Percentiles rank a stretch among this genome's conserved stretches.
Conservation (phyloP, 2,329 filamentous ascomycete species). For the Aspergillus brasiliensis region DNA sequence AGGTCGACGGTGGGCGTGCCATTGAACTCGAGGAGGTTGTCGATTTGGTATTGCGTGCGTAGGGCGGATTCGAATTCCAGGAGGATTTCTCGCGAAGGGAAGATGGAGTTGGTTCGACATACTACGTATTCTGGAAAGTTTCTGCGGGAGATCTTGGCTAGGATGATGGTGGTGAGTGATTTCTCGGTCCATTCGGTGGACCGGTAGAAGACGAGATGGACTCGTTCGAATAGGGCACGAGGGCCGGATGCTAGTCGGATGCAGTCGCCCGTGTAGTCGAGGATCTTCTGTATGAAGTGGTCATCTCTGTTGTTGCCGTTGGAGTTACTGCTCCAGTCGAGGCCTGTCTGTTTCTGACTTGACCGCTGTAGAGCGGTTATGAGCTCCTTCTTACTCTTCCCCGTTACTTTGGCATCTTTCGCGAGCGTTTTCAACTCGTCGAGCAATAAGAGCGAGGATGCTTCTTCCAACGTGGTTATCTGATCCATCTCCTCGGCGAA, state of each 20-base stretch:
- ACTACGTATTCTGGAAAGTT: constrained; percentile 92
- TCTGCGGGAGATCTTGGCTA: constrained; percentile 82
- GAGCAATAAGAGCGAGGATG: constrained; percentile 75
- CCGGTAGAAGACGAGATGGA: constrained; percentile 93
- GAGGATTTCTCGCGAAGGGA: constrained; percentile 71
- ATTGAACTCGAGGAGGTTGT: constrained; percentile 78
- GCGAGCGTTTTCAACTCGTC: constrained; percentile 84
- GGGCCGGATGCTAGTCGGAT: constrained; percentile 74
- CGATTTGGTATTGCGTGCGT: constrained; percentile 76
- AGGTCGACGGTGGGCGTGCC: constrained; percentile 68
- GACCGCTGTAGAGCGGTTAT: constrained; percentile 71
- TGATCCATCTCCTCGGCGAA: constrained; percentile 81
- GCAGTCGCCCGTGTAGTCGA: constrained; percentile 76
- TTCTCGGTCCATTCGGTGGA: constrained; percentile 98
- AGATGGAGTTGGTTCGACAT: constrained; percentile 86
- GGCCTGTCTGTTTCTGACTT: constrained; percentile 72
- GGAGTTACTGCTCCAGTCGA: constrained; percentile 61
- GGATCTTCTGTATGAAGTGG: constrained; percentile 76
- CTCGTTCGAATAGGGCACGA: constrained; percentile 84
- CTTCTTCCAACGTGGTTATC: constrained; percentile 79
- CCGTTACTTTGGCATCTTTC: constrained; percentile 82
- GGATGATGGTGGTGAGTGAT: constrained; percentile 89
- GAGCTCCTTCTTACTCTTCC: constrained; percentile 84
- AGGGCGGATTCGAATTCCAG: constrained; percentile 89
- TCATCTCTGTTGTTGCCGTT: constrained; percentile 65